Conservation (phyloP, 2,329 filamentous ascomycete genomes). For the Fusarium sacchari region DNA sequence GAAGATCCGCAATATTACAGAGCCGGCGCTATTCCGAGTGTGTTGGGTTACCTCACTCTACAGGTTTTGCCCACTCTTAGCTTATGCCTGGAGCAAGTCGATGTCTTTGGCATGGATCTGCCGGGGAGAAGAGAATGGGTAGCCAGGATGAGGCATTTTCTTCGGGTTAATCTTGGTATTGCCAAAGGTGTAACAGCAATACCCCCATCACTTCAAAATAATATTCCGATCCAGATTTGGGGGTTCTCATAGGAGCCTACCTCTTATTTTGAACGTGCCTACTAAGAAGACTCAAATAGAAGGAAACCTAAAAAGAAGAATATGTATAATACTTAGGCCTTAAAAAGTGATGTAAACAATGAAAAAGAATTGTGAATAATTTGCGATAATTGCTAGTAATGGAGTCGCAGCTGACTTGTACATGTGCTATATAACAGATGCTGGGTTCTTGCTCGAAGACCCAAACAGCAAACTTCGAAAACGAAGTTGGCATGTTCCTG, state of each 20-base stretch:
- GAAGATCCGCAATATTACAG: background rate
- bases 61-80: background rate
- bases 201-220: background rate
- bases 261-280: background rate
- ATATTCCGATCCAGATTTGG: background rate
- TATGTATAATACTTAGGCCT: background rate
- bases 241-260: background rate
- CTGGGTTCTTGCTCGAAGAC: no score
- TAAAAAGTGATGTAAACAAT: accelerated
- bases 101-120: background rate
- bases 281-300: background rate
- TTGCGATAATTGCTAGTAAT: no score
- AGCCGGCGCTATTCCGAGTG: background rate
- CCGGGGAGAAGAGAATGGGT: background rate
- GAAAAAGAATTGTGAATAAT: no score
- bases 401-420: no score
- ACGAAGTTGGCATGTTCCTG: no score
- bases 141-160: background rate
- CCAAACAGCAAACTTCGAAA: no score
- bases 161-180: background rate
- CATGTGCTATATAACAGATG: no score
- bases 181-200: background rate
- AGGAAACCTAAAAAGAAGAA: background rate
- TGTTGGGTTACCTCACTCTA: background rate
- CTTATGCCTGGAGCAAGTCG: background rate